Percentiles rank a stretch among this genome's conserved stretches.
Conservation (phyloP, 192 early-diverging fungal species). For the Backusella psychrophila region DNA sequence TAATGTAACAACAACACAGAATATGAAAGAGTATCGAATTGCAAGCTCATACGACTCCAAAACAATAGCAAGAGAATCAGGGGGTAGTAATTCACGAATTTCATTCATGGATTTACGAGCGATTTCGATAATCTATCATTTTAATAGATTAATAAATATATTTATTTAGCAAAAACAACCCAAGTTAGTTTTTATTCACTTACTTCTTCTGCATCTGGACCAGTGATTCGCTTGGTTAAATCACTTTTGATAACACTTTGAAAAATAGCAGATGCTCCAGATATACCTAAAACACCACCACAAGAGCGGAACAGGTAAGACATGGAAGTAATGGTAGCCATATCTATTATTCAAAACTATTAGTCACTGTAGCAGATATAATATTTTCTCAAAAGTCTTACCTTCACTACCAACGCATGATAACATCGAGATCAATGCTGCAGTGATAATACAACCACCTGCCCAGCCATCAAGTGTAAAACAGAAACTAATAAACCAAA, state of each 20-base stretch:
- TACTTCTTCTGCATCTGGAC: conserved; percentile 30
- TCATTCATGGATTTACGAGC: conserved; percentile 27
- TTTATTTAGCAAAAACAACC: not conserved
- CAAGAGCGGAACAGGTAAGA: conserved; percentile 51
- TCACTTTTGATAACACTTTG: conserved; percentile 37
- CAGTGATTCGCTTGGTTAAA: conserved; percentile 25
- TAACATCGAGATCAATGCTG: conserved; percentile 49
- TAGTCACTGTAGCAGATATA: conserved; percentile 19
- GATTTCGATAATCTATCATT: conserved; percentile 19
- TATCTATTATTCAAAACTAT: conserved; percentile 49
- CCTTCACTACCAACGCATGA: conserved; percentile 52
- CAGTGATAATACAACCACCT: conserved; percentile 52
- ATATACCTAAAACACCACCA: conserved; percentile 59
- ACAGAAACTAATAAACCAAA: conserved; percentile 46
- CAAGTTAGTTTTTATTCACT: not conserved
- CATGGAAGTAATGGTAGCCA: conserved; percentile 50
- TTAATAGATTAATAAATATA: not conserved
- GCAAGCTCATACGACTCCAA: conserved; percentile 15
- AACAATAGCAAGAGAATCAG: conserved; percentile 6
- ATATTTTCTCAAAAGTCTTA: conserved; percentile 27
- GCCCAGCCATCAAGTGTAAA: conserved; percentile 49
- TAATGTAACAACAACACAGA: not conserved
- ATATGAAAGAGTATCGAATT: conserved; percentile 9
- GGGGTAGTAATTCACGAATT: conserved; percentile 2
- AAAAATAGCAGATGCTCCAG: conserved; percentile 43